Conservation (phyloP, 1,284 basidiomycete species). For the Afroboletus lepidellus region DNA sequence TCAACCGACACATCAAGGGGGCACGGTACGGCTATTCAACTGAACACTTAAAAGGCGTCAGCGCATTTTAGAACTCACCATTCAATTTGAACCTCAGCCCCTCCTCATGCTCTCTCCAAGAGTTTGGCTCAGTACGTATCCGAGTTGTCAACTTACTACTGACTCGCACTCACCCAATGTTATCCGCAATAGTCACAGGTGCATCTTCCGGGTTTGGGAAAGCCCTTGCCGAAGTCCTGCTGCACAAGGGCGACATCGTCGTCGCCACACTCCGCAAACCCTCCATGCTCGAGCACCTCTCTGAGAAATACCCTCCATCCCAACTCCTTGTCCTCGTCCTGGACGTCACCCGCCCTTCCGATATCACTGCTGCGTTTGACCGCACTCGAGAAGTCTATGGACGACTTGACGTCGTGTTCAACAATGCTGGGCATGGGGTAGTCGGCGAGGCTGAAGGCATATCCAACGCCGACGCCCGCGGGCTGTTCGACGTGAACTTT, state of each 20-base stretch:
- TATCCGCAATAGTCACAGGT: constrained; percentile 28
- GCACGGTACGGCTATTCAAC: too few relatives aligned
- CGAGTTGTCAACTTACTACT: not conserved
- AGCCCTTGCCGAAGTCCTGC: constrained; percentile 25
- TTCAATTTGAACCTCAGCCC: too few relatives aligned
- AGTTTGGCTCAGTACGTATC: constrained; percentile 17
- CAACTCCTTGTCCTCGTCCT: constrained; percentile 16
- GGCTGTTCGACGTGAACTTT: constrained; percentile 21
- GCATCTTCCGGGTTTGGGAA: constrained; percentile 36
- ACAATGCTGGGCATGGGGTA: constrained; percentile 20
- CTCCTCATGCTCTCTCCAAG: too few relatives aligned
- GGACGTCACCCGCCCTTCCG: constrained; percentile 16
- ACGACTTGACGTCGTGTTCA: constrained; percentile 24
- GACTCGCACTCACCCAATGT: not conserved
- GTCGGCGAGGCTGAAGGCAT: constrained; percentile 12
- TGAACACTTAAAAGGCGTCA: too few relatives aligned
- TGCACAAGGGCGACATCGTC: constrained; percentile 32
- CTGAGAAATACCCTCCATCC: constrained; percentile 10
- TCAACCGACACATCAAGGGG: too few relatives aligned
- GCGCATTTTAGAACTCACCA: too few relatives aligned
- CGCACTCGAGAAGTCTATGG: constrained; percentile 10
- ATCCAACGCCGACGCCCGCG: constrained; percentile 8
- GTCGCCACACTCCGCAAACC: constrained; percentile 36
- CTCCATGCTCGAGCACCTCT: constrained; percentile 22
- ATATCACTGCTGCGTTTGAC: constrained; percentile 18